phyloP scores from a whole-genome alignment of 305 asterid genomes.

The Plantago coronopus region DNA sequence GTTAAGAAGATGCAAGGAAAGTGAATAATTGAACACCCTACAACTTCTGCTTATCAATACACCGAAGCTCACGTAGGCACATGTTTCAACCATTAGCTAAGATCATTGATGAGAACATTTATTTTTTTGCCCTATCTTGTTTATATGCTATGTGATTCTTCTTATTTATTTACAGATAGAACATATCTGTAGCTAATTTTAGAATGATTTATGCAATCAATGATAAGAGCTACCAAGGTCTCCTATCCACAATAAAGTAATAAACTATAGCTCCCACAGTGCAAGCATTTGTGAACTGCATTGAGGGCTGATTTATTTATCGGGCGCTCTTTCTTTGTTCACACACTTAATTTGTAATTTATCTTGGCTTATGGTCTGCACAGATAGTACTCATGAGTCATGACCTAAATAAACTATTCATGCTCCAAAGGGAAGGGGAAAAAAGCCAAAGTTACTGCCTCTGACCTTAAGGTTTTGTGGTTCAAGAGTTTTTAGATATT shows the following conservation, averaged over 20 bases:
- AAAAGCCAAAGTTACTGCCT: not conserved
- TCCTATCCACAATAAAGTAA: not conserved
- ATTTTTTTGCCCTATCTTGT: not conserved
- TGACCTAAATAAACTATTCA: constrained; percentile 21
- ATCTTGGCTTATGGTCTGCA: constrained; percentile 2
- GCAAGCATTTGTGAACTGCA: constrained; percentile 18
- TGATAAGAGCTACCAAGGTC: too few relatives aligned
- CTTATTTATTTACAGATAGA: not conserved
- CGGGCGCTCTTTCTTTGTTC: not conserved
- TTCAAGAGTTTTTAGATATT: constrained; percentile 82
- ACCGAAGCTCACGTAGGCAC: not conserved
- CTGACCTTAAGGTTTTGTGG: constrained; percentile 94
- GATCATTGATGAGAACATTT: not conserved
- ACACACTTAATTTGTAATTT: constrained; percentile 9
- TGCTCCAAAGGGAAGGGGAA: constrained; percentile 11
- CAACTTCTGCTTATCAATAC: not conserved
- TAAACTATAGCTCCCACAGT: constrained; percentile 12
- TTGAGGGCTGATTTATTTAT: not conserved
- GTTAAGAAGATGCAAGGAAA: constrained; percentile 6
- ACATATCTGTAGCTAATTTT: not conserved
- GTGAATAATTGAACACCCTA: constrained; percentile 2
- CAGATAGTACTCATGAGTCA: constrained; percentile 7
- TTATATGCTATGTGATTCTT: not conserved
- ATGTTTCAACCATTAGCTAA: not conserved
- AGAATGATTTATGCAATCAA: too few relatives aligned